Evolutionary conservation across 495 filamentous ascomycete genomes (phyloP).

Genomic region (Penicillium cosmopolitanum): DNA sequence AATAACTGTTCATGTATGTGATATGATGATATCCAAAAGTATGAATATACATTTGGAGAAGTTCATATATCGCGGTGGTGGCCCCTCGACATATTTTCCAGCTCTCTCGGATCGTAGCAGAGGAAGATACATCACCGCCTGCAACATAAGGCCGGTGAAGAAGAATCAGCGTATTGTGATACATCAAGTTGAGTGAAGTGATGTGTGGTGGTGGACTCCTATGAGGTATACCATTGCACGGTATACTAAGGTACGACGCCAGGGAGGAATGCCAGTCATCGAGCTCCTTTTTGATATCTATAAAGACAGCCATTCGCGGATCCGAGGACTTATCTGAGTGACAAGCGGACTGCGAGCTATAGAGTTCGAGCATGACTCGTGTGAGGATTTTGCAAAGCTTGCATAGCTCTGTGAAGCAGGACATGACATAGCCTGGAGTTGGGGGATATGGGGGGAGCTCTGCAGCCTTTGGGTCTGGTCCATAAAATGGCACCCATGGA

Average conservation of each 20-base stretch:
- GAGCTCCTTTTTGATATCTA: conserved; percentile 14
- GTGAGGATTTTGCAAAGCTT: conserved; percentile 20
- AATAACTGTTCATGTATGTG: conserved; percentile 23
- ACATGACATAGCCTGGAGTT: conserved; percentile 16
- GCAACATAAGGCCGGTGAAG: conserved; percentile 22
- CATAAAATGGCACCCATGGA: conserved; percentile 20
- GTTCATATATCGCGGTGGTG: conserved; percentile 15
- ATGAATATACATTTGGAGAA: conserved; percentile 16
- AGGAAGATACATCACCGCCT: neutral
- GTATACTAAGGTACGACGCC: conserved; percentile 14
- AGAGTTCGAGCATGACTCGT: conserved; percentile 17
- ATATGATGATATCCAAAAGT: conserved; percentile 24
- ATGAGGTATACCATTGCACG: conserved; percentile 7
- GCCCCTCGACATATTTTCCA: conserved; percentile 19
- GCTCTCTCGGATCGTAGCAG: conserved; percentile 8
- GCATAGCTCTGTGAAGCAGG: conserved; percentile 22
- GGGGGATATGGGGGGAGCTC: conserved; percentile 10
- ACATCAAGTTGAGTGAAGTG: conserved; percentile 23
- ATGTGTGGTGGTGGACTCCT: conserved; percentile 20
- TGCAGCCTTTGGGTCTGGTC: conserved; percentile 9
- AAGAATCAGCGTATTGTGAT: conserved; percentile 21
- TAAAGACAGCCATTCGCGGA: conserved; percentile 10
- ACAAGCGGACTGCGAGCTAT: conserved; percentile 8
- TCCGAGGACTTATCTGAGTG: neutral
- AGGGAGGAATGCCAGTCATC: conserved; percentile 13